Evolutionary conservation across 805 yeast species (phyloP).

Genomic region (Barnettozyma vustinii): DNA sequence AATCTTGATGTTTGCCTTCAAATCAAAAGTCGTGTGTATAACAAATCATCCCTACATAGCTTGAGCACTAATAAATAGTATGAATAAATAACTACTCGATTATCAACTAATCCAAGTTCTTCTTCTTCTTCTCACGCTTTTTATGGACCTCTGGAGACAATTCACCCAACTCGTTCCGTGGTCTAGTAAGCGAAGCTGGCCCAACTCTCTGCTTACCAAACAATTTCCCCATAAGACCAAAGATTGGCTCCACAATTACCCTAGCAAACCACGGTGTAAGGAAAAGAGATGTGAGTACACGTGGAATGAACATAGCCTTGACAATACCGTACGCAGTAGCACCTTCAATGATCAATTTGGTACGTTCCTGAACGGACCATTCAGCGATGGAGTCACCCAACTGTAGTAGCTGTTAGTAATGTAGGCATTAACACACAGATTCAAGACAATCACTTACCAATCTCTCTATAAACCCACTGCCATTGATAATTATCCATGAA

Average conservation of each 20-base stretch:
- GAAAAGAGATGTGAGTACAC: constrained; percentile 44
- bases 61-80: neutral
- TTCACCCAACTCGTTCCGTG: neutral
- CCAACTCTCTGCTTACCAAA: neutral
- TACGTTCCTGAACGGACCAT: constrained; percentile 43
- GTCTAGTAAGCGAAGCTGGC: neutral
- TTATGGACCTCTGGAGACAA: neutral
- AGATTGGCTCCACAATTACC: constrained; percentile 42
- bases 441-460: constrained; percentile 31
- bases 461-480: constrained; percentile 51
- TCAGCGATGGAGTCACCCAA: constrained; percentile 22
- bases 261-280: constrained; percentile 56
- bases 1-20: neutral
- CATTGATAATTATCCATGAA: constrained; percentile 53
- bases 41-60: neutral
- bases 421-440: neutral
- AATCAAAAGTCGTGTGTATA: neutral
- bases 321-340: constrained; percentile 71
- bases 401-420: constrained; percentile 20
- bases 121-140: constrained; percentile 1
- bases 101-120: neutral
- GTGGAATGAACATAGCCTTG: constrained; percentile 50
- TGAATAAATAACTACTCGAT: neutral
- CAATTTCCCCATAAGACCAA: constrained; percentile 11
- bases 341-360: constrained; percentile 59